Percentiles rank a stretch among this genome's conserved stretches.
Conservation (phyloP, 2,329 filamentous ascomycete species). For the Cladorrhinum sp. region DNA sequence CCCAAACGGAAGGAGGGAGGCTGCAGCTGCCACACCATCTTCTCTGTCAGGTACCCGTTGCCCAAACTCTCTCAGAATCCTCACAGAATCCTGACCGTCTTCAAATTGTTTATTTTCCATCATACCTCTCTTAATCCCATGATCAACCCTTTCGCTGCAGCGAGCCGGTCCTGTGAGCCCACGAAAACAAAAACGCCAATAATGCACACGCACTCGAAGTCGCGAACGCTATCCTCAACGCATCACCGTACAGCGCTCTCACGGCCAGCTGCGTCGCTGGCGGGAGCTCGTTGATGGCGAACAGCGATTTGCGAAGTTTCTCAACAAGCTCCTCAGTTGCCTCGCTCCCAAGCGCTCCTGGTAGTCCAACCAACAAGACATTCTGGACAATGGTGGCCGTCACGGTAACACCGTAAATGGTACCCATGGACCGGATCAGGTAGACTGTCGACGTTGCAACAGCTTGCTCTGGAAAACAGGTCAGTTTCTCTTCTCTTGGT, state of each 20-base stretch:
- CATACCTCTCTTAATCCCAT: too few relatives aligned
- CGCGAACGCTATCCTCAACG: conserved; percentile 54
- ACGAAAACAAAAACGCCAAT: conserved; percentile 43
- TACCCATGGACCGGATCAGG: conserved; percentile 59
- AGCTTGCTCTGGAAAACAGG: conserved; percentile 50
- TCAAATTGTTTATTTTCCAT: too few relatives aligned
- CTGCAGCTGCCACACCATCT: background rate
- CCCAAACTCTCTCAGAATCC: background rate
- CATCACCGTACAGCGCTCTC: conserved; percentile 58
- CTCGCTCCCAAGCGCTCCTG: conserved; percentile 46
- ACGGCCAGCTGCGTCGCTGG: conserved; percentile 53
- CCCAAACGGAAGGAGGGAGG: background rate
- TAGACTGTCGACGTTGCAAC: conserved; percentile 61
- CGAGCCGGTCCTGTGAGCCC: conserved; percentile 22
- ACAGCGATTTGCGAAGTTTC: conserved; percentile 58
- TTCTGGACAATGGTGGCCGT: conserved; percentile 61
- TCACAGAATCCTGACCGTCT: too few relatives aligned
- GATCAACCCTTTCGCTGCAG: conserved; percentile 19
- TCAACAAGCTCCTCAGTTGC: conserved; percentile 47
- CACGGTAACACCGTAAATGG: conserved; percentile 61
- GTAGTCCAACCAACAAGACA: conserved; percentile 51
- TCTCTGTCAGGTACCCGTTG: background rate
- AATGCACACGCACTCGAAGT: conserved; percentile 51
- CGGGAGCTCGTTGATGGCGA: conserved; percentile 50
- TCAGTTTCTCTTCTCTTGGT: background rate